Evolutionary conservation across 2,329 filamentous ascomycete genomes (phyloP).

Genomic region (Ceratocystis ficicola): DNA sequence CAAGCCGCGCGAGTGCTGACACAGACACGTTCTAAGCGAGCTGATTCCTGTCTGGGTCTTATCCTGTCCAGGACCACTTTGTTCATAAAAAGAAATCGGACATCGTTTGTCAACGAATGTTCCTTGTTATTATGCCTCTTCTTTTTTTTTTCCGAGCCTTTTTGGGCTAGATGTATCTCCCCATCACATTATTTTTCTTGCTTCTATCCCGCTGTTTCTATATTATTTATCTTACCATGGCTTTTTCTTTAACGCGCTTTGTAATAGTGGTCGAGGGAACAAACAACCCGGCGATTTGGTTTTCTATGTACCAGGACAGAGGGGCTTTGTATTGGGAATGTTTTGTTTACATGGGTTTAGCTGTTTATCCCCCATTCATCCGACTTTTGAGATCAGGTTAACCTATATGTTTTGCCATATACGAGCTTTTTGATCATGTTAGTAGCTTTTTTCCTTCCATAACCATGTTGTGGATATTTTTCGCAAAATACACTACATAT

Average conservation of each 20-base stretch:
- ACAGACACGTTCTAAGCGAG: slow-evolving; percentile 40
- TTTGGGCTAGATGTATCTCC: not conserved
- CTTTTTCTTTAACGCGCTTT: not conserved
- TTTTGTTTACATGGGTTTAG: too few relatives aligned
- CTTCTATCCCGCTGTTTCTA: not conserved
- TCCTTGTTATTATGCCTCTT: not conserved
- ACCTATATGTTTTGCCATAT: slow-evolving; percentile 4
- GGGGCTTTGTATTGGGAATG: too few relatives aligned
- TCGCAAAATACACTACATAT: not conserved
- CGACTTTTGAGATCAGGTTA: too few relatives aligned
- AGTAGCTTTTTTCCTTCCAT: not conserved
- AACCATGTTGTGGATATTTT: too few relatives aligned
- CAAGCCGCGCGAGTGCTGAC: slow-evolving; percentile 34
- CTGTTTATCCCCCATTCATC: too few relatives aligned
- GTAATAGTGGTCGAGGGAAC: too few relatives aligned
- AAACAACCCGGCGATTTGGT: too few relatives aligned
- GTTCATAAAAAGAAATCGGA: slow-evolving; percentile 9
- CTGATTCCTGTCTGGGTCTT: slow-evolving; percentile 10
- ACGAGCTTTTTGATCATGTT: not conserved
- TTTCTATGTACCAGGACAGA: too few relatives aligned
- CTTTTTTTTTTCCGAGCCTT: not conserved
- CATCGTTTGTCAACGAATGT: slow-evolving; percentile 13
- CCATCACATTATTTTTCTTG: not conserved
- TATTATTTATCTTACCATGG: not conserved
- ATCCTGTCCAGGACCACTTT: not conserved